phyloP scores from a whole-genome alignment of 345 rosid genomes.

The Syzygium aromaticum region DNA sequence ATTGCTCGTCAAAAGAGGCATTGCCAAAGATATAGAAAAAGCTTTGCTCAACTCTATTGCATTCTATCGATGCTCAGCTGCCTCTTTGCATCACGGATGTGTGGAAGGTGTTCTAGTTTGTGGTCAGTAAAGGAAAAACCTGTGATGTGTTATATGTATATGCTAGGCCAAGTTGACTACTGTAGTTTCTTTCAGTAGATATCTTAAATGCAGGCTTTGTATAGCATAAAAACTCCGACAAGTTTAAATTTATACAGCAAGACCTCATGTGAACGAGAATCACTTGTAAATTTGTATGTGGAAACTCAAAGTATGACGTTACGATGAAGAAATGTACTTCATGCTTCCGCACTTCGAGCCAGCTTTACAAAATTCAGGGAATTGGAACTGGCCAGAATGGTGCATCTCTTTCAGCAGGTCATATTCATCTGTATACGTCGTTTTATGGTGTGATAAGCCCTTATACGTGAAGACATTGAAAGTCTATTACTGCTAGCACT shows the following conservation, averaged over 20 bases:
- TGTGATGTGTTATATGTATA: background rate
- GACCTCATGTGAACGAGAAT: no score
- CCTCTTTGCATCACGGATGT: background rate
- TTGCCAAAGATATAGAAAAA: slow-evolving; percentile 4
- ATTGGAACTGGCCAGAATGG: no score
- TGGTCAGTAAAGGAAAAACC: background rate
- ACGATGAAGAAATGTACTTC: no score
- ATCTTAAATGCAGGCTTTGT: no score
- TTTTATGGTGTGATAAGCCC: background rate
- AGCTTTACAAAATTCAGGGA: no score
- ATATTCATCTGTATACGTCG: background rate
- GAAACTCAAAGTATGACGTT: no score
- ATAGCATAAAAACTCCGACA: no score
- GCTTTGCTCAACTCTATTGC: slow-evolving; percentile 5
- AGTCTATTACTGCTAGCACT: background rate
- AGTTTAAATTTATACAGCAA: no score
- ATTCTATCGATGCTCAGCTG: background rate
- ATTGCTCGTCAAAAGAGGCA: background rate
- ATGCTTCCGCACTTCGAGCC: no score
- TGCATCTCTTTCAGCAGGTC: background rate
- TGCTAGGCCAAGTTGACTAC: background rate
- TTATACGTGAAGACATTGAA: background rate
- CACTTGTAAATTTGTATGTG: no score
- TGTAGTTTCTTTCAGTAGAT: background rate
- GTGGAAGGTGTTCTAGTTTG: background rate